Evolutionary conservation across 805 yeast genomes (phyloP), one percentile per base, ranked within the genome.

Genomic region (Saccharomycopsis guyanensis): DNA sequence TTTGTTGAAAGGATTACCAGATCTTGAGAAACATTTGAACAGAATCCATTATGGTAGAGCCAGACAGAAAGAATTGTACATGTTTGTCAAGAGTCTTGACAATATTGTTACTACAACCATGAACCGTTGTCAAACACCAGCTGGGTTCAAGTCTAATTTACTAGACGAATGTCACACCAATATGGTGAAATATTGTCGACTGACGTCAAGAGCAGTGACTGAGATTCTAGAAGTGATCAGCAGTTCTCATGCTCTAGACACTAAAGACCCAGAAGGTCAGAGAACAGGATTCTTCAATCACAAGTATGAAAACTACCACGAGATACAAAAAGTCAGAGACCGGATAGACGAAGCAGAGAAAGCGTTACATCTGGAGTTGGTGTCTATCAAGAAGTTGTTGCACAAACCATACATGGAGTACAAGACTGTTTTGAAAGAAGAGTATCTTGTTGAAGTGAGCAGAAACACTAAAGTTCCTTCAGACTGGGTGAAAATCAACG

Each of bases 401-500:
- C 72, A 71, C 24, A 66, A 86, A 24, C 84, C 89, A 0, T 66
- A 73, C 34, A 58, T 83, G 44, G 65, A 71, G 18, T 87, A 68
- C 55, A 66, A 69, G 23, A 71, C 79, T 12, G 78, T 75, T 45
- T 70, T 74, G 42, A 80, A 78, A 43, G 84, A 82, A 18, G 82
- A 86, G 2, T 84, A 81, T 57, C 65, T 89, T 40, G 71, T 93
- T 19, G 96, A 89, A 56, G 80, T 91, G 0, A 66, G 86, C 38
- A 44, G 35, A 22, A 19, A 34, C 18, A n/a, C 22, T 4, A 61
- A 65, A 1, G 62, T 89, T 1, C 97, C 97, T 0, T 55, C 66
- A 2, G 78, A 76, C 43, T 91, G 96, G 96, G 64, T 82, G 10
- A 82, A 86, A 54, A 74, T 85, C 23, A 82, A 76, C 55, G 82